Evolutionary conservation across 306 rosid species (phyloP), one percentile per base, ranked within the genome.

Genomic region (Cicer cuneatum): DNA sequence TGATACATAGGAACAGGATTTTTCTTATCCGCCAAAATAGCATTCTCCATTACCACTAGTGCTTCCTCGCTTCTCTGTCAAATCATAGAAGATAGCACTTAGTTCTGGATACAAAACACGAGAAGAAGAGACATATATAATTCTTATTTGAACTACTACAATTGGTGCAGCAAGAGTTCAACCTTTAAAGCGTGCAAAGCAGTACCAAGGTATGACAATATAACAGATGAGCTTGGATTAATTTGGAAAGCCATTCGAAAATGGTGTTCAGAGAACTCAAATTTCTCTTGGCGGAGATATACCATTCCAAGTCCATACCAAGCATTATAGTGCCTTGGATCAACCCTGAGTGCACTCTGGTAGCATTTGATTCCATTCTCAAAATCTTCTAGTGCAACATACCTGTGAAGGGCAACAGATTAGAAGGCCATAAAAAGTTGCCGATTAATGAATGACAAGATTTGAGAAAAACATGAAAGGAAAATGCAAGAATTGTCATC

Each of bases 281-380:
- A 84, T 82, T 95, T 95, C 82, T 95, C 99, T 82, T 95, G 99
- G 77, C 93, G 93, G 71, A 92, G 89, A 84, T 90, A 90, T 69
- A 90, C 81, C 97, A 95, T 92, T 57, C 99, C 99, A 78, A 95
- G 99, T 77, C 99, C 99, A 86, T 90, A 90, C 98, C 99, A 92
- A 67, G 99, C 80, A 48, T 92, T 95, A 68, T 92, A 95, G 74
- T 95, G 99, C 80, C 99, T 92, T 69, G 88, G 74, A 85, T 95
- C 98, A 79, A 90, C 89, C 75, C 81, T 89, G 57, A 95, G 97
- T 56, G 98, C 97, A 81, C 88, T 90, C 86, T 92, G 98, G 79
- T 92, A 92, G 89, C 93, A 83, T 87, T 90, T 90, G 40, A 89
- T 87, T 78, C 98, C 99, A 77, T 89, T 92, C 81, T 92, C 98